Evolutionary conservation across 768 basidiomycete genomes (phyloP), one percentile per base, ranked within the genome.

Genomic region (Phanerochaete sordida): DNA sequence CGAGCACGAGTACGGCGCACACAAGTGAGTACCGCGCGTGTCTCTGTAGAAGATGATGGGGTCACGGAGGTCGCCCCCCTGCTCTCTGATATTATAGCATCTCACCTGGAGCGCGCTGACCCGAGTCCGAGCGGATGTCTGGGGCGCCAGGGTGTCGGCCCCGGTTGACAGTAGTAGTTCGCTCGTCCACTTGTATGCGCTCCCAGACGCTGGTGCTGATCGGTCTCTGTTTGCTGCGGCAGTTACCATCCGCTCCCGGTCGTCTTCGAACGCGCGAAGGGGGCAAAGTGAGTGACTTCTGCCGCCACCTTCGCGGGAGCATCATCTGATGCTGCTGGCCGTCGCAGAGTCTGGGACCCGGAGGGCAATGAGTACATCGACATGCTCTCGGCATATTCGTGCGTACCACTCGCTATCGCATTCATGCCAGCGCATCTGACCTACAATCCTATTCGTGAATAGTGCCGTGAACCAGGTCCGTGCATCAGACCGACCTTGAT

Each of bases 321-420:
- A 31, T 47, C 62, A 61, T 45, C 55, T 57, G 26, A 33, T 48
- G 27, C 27, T 12, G n/a, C 15, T 8, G n/a, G n/a, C n/a, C n/a
- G 19, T 45, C 52, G 54, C 54, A 85, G 84, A 65, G 93, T 94
- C 72, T 96, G 92, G 91, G 95, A 97, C 71, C 91, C 90, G 2
- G 95, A 96, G 80, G 95, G 95, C 63, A 88, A 84, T 54, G 90
- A 95, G 70, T 99, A 97, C 76, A 94, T 98, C 63, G 97, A 99
- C 70, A 97, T 98, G 92, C 81, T 99, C 21, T 92, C 93, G 47
- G 97, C 97, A 28, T 98, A 98, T 77, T 95, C 93, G 92, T 95
- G 72, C 77, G 88, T 78, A 27, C 26, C 50, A 11, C 5, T 23
- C 27, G 3, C 50, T 19, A 9, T 33, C 12, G 30, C 28, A 8